Base-by-base conservation (phyloP, 163 green algal species). In the Volvox carteri region DNA sequence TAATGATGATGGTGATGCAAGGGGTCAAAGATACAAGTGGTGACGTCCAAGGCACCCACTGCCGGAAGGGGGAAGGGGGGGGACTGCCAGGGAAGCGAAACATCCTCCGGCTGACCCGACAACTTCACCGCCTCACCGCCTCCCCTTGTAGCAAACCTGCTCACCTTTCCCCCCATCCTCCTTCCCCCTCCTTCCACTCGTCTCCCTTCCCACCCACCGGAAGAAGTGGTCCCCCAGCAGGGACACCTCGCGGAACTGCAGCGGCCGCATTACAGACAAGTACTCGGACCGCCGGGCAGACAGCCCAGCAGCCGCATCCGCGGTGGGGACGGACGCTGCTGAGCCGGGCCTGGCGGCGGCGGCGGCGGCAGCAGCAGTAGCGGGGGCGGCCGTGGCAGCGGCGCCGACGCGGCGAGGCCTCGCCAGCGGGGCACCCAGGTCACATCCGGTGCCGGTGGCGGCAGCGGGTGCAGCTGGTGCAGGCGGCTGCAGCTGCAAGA, bases 231-330 rank as follows among this genome's bases (percentile, higher is more conserved):
- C 81, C 9, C 30, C 7, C 68, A 83, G 28, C 39, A 89, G 70
- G 0, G 12, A 14, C 25, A 84, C 52, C 54, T 89, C 84, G 0
- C 68, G 50, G 84, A 89, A 89, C 84, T 89, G 84, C 68, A 89
- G 70, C 68, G 39, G 39, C 52, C 70, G 37, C 84, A 89, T 81
- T 37, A n/a, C 28, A 19, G 28, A n/a, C 37, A 50, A 11, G 35
- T 89, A 89, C 65, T 46, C 46, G 48, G 58, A 78, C n/a, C 65
- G 65, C 62, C 65, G 80, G 5, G 33, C 23, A 11, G 78, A 56
- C 58, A 50, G 0, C 1, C 7, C 12, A 0, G 11, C 41, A 6
- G 46, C 81, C 1, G 19, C 67, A n/a, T 48, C 62, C 30, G 30
- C 65, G 28, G 42, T 35, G 16, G 46, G 42, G 1, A 21, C 46